These are phyloP conservation scores for Bathelium albidoporum DNA, from an alignment of 495 filamentous ascomycete genomes.

Conservation along the genomic window DNA sequence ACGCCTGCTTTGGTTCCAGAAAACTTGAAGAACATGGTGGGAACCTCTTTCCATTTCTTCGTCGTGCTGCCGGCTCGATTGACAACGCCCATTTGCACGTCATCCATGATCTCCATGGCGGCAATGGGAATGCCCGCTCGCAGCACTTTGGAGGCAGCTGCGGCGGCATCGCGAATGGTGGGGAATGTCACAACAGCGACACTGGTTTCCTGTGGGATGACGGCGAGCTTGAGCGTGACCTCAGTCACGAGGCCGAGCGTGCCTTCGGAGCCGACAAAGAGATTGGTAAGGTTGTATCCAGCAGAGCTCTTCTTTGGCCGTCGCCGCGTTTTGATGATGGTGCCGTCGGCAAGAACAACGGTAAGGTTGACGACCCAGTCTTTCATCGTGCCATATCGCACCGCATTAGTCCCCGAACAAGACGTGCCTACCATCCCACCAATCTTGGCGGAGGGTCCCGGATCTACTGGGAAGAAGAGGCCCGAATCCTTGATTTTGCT, in stretches of 20 bases:
- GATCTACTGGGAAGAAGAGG: slow-evolving; percentile 77
- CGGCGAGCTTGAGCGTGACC: slow-evolving; percentile 70
- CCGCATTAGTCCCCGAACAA: slow-evolving; percentile 87
- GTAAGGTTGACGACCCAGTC: slow-evolving; percentile 91
- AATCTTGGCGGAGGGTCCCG: slow-evolving; percentile 75
- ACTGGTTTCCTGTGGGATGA: slow-evolving; percentile 61
- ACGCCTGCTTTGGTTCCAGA: slow-evolving; percentile 63
- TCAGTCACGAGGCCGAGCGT: slow-evolving; percentile 87
- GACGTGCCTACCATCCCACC: slow-evolving; percentile 95
- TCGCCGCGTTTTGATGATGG: slow-evolving; percentile 77
- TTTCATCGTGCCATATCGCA: slow-evolving; percentile 91
- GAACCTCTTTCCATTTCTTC: slow-evolving; percentile 62
- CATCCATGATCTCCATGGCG: slow-evolving; percentile 85
- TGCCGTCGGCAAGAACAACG: slow-evolving; percentile 86
- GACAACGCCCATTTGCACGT: slow-evolving; percentile 89
- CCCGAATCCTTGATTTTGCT: slow-evolving; percentile 55
- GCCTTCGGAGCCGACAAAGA: slow-evolving; percentile 88
- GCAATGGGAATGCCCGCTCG: slow-evolving; percentile 72
- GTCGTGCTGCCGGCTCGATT: slow-evolving; percentile 67
- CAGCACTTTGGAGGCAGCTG: slow-evolving; percentile 70
- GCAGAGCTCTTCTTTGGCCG: slow-evolving; percentile 70
- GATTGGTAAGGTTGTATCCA: slow-evolving; percentile 78
- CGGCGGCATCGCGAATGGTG: slow-evolving; percentile 66
- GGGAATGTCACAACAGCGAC: slow-evolving; percentile 80
- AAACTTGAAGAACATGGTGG: slow-evolving; percentile 95